phyloP scores from a whole-genome alignment of 2,329 filamentous ascomycete genomes.

The Dothiorella sarmentorum region DNA sequence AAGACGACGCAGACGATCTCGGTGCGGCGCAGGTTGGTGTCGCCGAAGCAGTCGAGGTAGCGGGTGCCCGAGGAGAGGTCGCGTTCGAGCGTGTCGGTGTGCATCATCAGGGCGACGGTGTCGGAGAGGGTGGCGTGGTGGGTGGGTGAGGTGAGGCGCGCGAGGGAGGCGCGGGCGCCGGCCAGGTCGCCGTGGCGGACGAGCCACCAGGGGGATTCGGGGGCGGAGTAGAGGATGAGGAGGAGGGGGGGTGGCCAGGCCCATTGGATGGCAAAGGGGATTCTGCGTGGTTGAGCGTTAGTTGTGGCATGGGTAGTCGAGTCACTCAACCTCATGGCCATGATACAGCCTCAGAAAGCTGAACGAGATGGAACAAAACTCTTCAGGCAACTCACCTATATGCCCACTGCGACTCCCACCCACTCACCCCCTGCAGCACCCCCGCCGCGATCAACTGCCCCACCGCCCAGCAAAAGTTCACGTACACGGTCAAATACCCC shows the following conservation, averaged over 20 bases:
- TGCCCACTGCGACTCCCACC: slow-evolving; percentile 62
- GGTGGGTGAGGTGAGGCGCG: slow-evolving; percentile 57
- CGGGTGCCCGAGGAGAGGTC: slow-evolving; percentile 65
- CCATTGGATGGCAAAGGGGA: slow-evolving; percentile 67
- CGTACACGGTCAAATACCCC: slow-evolving; percentile 55
- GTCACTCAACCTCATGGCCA: too few relatives aligned
- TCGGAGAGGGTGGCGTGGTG: slow-evolving; percentile 47
- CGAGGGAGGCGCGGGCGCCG: slow-evolving; percentile 61
- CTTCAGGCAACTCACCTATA: slow-evolving; percentile 36
- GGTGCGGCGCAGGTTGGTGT: slow-evolving; percentile 70
- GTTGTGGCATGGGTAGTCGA: too few relatives aligned
- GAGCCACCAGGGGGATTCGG: slow-evolving; percentile 72
- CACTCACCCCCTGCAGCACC: slow-evolving; percentile 64
- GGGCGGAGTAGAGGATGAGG: slow-evolving; percentile 62
- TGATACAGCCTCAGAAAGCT: too few relatives aligned
- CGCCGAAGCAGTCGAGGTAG: slow-evolving; percentile 79
- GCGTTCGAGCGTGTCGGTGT: slow-evolving; percentile 77
- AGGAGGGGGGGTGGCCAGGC: slow-evolving; percentile 69
- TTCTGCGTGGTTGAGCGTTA: slow-evolving; percentile 37
- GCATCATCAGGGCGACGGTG: slow-evolving; percentile 76
- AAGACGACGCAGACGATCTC: slow-evolving; percentile 59
- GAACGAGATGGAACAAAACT: too few relatives aligned
- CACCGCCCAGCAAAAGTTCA: slow-evolving; percentile 72
- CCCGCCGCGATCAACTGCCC: slow-evolving; percentile 72
- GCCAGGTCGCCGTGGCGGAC: slow-evolving; percentile 60